A percentile compares a stretch with the other conserved stretches of the same genome.
Evolutionary conservation across 2,329 filamentous ascomycete species (phyloP).

Genomic region (Elsinoe necatrix): DNA sequence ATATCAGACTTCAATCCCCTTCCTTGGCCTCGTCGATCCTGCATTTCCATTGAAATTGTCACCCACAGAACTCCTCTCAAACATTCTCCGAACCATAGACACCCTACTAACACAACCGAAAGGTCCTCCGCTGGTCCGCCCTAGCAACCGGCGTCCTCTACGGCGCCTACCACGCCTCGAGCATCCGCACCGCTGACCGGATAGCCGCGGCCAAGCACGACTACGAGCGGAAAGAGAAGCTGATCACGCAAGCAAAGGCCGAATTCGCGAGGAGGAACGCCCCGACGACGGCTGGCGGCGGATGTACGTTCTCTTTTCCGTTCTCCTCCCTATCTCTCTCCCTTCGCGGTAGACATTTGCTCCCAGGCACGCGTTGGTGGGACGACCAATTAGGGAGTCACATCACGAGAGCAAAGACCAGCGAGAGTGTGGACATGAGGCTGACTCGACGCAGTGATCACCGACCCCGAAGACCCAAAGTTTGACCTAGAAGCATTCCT

Average conservation of each 20-base stretch:
- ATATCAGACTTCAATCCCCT: too few species aligned
- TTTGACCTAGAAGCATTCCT: conserved; percentile 90
- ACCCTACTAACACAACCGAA: conserved; percentile 17
- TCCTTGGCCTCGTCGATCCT: too few species aligned
- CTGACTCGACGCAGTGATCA: conserved; percentile 46
- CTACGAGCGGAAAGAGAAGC: conserved; percentile 80
- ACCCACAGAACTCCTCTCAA: too few species aligned
- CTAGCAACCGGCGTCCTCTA: conserved; percentile 89
- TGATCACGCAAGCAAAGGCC: conserved; percentile 89
- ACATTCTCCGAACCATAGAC: too few species aligned
- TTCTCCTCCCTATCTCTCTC: background rate
- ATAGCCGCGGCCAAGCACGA: conserved; percentile 65
- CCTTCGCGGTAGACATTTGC: too few species aligned
- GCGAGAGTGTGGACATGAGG: background rate
- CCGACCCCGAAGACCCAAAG: conserved; percentile 74
- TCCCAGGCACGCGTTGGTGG: too few species aligned
- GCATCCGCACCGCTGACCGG: conserved; percentile 64
- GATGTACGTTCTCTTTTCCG: conserved; percentile 8
- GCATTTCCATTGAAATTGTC: too few species aligned
- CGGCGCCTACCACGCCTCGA: conserved; percentile 86
- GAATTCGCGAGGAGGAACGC: conserved; percentile 75
- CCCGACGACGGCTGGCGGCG: conserved; percentile 36
- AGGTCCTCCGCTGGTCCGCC: conserved; percentile 97
- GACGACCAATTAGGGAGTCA: too few species aligned
- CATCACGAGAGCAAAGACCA: too few species aligned